These are phyloP conservation scores for Dentipellis sp. DNA, from an alignment of 768 basidiomycete genomes.

Conservation along the genomic window DNA sequence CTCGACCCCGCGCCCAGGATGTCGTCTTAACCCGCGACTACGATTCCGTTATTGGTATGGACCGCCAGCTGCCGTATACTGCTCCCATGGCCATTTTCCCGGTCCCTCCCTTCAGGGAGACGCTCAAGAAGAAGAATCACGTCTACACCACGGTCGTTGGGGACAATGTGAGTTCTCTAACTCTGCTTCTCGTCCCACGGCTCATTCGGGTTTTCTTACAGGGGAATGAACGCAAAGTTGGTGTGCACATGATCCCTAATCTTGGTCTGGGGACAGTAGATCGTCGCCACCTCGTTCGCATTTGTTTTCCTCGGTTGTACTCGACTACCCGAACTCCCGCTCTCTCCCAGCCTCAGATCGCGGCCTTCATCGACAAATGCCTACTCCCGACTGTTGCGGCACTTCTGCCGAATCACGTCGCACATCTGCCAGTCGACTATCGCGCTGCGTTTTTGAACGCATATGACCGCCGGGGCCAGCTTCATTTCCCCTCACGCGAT, in stretches of 20 bases:
- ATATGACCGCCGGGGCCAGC: not conserved
- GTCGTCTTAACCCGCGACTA: not conserved
- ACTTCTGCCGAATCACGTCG: not conserved
- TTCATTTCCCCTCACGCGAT: not conserved
- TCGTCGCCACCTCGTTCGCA: not conserved
- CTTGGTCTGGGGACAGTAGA: not conserved
- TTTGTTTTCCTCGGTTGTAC: not conserved
- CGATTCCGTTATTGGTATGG: not conserved
- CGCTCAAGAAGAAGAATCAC: not conserved
- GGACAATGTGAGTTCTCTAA: not conserved
- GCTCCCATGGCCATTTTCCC: not conserved
- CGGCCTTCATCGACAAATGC: not conserved
- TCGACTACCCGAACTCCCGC: too few relatives aligned
- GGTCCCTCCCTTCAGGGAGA: not conserved
- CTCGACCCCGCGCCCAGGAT: not conserved
- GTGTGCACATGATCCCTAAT: not conserved
- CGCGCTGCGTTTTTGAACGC: not conserved
- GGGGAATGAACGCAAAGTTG: not conserved
- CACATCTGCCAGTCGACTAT: not conserved
- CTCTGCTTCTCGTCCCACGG: not conserved
- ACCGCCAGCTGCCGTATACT: not conserved
- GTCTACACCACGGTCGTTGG: not conserved
- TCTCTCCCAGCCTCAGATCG: not conserved
- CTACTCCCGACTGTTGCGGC: not conserved
- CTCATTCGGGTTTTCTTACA: too few relatives aligned